These are phyloP conservation scores for Wickerhamiella hasegawae DNA, from an alignment of 805 yeast genomes.

Conservation along the genomic window DNA sequence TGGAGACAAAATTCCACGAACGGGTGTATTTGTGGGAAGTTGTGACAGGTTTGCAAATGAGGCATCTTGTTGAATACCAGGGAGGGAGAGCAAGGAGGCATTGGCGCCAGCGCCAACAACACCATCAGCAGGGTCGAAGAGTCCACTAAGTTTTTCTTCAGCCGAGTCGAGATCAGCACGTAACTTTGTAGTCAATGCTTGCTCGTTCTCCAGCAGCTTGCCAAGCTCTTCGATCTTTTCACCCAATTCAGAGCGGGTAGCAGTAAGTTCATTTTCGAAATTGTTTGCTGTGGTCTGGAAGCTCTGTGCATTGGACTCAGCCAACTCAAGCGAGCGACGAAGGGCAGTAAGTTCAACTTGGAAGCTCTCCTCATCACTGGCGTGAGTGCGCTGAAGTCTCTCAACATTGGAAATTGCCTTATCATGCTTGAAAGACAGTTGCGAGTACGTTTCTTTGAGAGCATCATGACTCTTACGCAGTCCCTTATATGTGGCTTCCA, in stretches of 20 bases:
- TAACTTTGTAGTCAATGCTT: conserved; percentile 24
- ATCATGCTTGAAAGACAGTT: conserved; percentile 27
- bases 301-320: conserved; percentile 38
- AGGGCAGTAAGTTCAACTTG: conserved; percentile 43
- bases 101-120: conserved; percentile 8
- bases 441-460: conserved; percentile 24
- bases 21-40: conserved; percentile 17
- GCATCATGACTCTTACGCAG: conserved; percentile 19
- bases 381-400: conserved; percentile 29
- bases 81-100: neutral
- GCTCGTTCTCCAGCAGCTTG: conserved; percentile 28
- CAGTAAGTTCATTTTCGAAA: conserved; percentile 33
- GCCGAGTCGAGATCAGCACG: conserved; percentile 7
- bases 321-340: conserved; percentile 41
- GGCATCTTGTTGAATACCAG: neutral
- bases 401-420: conserved; percentile 30
- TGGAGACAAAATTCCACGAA: conserved; percentile 21
- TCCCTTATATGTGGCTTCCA: conserved; percentile 21
- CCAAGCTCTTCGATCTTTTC: conserved; percentile 24
- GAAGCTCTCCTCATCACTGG: conserved; percentile 33
- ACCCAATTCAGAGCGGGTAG: conserved; percentile 17
- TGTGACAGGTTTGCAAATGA: conserved; percentile 4
- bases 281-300: conserved; percentile 35
- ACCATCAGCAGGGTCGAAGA: conserved; percentile 12
- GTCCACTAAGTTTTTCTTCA: conserved; percentile 4